phyloP scores from a whole-genome alignment of 1,139 yeast genomes.

The Kurtzmaniella quercitrusa region DNA sequence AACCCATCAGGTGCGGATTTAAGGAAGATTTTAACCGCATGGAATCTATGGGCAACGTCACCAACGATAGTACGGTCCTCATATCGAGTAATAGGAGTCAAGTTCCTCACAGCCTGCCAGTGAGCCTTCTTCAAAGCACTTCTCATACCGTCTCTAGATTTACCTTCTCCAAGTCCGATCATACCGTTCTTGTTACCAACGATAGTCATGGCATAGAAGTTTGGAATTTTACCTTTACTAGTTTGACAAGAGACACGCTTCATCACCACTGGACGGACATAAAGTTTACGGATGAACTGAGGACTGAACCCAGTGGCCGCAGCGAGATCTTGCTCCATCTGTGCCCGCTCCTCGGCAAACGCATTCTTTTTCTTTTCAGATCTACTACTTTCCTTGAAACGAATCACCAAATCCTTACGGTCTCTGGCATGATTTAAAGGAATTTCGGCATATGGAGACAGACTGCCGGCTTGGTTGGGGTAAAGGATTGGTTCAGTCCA shows the following conservation, averaged over 20 bases:
- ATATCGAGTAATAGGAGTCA: conserved; percentile 77
- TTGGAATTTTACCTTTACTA: conserved; percentile 85
- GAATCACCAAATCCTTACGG: conserved; percentile 35
- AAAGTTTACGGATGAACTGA: conserved; percentile 59
- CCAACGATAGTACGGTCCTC: conserved; percentile 92
- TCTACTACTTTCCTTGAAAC: conserved; percentile 23
- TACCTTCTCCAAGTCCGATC: conserved; percentile 95
- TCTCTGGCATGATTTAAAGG: conserved; percentile 42
- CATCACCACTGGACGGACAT: conserved; percentile 63
- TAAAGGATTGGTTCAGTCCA: conserved; percentile 46
- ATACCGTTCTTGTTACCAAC: conserved; percentile 94
- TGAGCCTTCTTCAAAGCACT: conserved; percentile 82
- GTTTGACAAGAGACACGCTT: conserved; percentile 92
- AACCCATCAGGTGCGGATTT: conserved; percentile 92
- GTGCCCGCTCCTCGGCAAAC: conserved; percentile 17
- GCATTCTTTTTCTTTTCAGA: conserved; percentile 11
- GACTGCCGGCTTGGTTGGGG: conserved; percentile 40
- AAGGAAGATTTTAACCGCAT: conserved; percentile 78
- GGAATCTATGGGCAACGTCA: conserved; percentile 76
- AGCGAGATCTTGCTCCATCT: conserved; percentile 56
- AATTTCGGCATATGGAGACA: conserved; percentile 40
- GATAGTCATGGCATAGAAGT: conserved; percentile 80
- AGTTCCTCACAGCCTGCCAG: conserved; percentile 90
- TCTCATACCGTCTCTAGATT: conserved; percentile 73
- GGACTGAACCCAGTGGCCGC: conserved; percentile 73